Evolutionary conservation across 2,329 filamentous ascomycete species (phyloP).

Genomic region (Cercospora canescens): DNA sequence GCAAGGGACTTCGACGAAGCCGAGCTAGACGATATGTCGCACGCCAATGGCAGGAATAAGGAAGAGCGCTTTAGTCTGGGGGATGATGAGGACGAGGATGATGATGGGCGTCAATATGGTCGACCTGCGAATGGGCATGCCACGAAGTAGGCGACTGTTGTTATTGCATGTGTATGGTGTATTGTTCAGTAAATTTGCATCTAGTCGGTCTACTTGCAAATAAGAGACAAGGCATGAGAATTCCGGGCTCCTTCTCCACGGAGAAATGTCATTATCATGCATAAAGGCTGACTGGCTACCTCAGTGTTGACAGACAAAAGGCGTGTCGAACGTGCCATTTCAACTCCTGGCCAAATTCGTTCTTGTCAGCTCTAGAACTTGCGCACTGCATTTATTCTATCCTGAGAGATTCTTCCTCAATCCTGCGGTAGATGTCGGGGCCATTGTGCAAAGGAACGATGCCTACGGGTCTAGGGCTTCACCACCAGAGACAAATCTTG

Average conservation of each 20-base stretch:
- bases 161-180: background rate
- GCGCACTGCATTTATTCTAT: too few relatives aligned
- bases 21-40: conserved; percentile 56
- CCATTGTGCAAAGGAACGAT: too few relatives aligned
- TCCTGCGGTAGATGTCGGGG: too few relatives aligned
- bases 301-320: too few relatives aligned
- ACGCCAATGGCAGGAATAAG: conserved; percentile 6
- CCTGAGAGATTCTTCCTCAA: too few relatives aligned
- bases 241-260: background rate
- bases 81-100: conserved; percentile 26
- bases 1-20: conserved; percentile 61
- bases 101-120: conserved; percentile 6
- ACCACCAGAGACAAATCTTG: too few relatives aligned
- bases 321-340: too few relatives aligned
- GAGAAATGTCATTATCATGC: too few relatives aligned
- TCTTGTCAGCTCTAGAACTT: too few relatives aligned
- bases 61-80: conserved; percentile 25
- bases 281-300: too few relatives aligned
- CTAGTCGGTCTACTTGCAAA: background rate
- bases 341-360: too few relatives aligned
- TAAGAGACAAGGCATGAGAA: background rate
- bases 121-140: conserved; percentile 14
- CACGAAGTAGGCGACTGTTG: background rate
- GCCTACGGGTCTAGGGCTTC: too few relatives aligned
- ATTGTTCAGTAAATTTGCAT: background rate